Percentiles rank a stretch among this genome's conserved stretches.
These are phyloP conservation scores for Corylus heterophylla DNA, from an alignment of 306 rosid species.

Conservation along the genomic window DNA sequence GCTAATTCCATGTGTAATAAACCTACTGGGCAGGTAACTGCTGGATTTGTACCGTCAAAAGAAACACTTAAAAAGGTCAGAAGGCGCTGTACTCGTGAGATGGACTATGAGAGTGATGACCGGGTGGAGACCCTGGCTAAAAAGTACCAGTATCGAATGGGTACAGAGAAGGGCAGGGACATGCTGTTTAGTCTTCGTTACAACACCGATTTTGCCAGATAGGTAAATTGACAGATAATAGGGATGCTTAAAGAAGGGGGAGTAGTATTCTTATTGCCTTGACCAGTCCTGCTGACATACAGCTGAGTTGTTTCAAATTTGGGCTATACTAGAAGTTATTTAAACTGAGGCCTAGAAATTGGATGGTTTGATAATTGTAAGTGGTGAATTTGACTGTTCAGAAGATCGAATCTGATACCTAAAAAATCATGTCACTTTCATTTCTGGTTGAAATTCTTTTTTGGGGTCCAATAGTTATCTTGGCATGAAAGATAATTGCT, in stretches of 20 bases:
- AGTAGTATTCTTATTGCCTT: conserved; percentile 4
- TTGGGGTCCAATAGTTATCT: neutral
- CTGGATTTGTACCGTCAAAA: conserved; percentile 74
- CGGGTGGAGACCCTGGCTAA: conserved; percentile 51
- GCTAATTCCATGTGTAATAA: conserved; percentile 27
- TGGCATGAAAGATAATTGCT: neutral
- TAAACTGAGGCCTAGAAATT: neutral
- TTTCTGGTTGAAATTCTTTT: neutral
- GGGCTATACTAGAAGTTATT: neutral
- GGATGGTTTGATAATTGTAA: neutral
- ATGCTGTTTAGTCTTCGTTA: conserved; percentile 64
- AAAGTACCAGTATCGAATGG: conserved; percentile 47
- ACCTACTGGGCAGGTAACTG: conserved; percentile 50
- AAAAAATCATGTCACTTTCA: neutral
- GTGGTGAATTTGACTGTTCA: neutral
- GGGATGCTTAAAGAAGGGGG: neutral
- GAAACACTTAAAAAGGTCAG: conserved; percentile 62
- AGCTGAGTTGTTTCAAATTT: neutral
- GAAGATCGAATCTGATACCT: neutral
- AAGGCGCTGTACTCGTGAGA: conserved; percentile 76
- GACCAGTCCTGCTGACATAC: neutral
- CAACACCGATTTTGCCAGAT: conserved; percentile 48
- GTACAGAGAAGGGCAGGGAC: conserved; percentile 57
- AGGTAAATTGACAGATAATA: conserved; percentile 38
- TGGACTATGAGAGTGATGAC: conserved; percentile 69